phyloP scores from a whole-genome alignment of 1,139 yeast genomes.

The Hyphopichia wangnamkhiaoensis region DNA sequence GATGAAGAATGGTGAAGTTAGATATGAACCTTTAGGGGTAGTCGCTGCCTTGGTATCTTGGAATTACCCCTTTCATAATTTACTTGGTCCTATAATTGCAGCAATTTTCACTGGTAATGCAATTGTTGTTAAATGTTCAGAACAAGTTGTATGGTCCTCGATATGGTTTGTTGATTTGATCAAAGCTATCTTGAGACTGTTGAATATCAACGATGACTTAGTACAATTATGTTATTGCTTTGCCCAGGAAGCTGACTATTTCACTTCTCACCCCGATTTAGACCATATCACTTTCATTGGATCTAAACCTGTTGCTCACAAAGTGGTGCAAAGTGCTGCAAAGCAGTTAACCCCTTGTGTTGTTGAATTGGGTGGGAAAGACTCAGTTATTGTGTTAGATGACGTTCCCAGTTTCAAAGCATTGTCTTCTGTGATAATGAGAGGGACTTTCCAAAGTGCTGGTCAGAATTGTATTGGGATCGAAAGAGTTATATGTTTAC shows the following conservation, averaged over 20 bases:
- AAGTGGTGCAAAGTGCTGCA: conserved; percentile 80
- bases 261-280: conserved; percentile 79
- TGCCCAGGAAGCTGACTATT: conserved; percentile 83
- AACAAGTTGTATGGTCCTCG: conserved; percentile 94
- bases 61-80: conserved; percentile 95
- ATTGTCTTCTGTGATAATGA: conserved; percentile 78
- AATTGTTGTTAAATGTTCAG: conserved; percentile 88
- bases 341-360: conserved; percentile 87
- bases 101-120: conserved; percentile 89
- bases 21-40: conserved; percentile 90
- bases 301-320: conserved; percentile 89
- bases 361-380: conserved; percentile 95
- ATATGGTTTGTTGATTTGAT: conserved; percentile 71
- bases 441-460: conserved; percentile 95
- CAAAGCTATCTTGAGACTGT: conserved; percentile 65
- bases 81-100: conserved; percentile 90
- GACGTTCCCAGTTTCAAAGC: conserved; percentile 57
- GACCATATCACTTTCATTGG: conserved; percentile 94
- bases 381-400: conserved; percentile 82
- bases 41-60: conserved; percentile 91
- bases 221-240: conserved; percentile 80
- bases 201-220: conserved; percentile 75
- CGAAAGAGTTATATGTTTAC: conserved; percentile 84
- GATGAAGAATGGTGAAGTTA: conserved; percentile 90
- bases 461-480: conserved; percentile 98